These are phyloP conservation scores for Aureobasidium musti DNA, from an alignment of 2,329 filamentous ascomycete species.

Conservation along the genomic window DNA sequence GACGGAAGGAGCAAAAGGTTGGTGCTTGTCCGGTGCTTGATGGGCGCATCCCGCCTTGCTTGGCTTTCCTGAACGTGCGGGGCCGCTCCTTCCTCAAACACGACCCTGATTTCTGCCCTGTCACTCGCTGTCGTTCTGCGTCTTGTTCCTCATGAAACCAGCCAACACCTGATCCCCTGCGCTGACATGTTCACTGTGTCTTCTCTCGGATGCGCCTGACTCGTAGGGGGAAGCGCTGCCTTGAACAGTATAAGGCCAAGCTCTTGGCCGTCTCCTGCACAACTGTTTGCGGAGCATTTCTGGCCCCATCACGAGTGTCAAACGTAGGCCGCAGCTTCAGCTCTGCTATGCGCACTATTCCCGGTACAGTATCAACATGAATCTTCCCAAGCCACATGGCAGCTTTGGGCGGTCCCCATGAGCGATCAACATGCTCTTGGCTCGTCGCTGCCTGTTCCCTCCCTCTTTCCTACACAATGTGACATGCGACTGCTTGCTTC, in stretches of 20 bases:
- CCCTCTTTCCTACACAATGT: background rate
- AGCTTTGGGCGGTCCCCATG: background rate
- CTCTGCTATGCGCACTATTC: background rate
- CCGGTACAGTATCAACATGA: constrained; percentile 15
- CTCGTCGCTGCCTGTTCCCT: constrained; percentile 8
- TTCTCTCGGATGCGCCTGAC: background rate
- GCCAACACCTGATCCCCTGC: background rate
- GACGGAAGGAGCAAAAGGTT: constrained; percentile 4
- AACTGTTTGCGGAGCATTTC: background rate
- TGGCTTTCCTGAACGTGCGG: constrained; percentile 4
- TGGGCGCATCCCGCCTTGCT: constrained; percentile 15
- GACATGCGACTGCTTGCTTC: background rate
- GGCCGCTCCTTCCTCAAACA: constrained; percentile 10
- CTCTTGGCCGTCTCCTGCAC: constrained; percentile 7
- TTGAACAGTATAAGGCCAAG: background rate
- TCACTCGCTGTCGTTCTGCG: constrained; percentile 4
- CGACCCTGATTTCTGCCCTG: constrained; percentile 5
- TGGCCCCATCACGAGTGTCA: constrained; percentile 4
- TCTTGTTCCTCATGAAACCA: background rate
- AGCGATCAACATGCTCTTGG: constrained; percentile 5
- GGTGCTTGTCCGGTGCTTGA: background rate
- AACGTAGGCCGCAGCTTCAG: constrained; percentile 4
- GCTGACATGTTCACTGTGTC: background rate
- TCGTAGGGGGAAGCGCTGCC: background rate
- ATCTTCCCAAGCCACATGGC: background rate